Evolutionary conservation across 257 asterid species (phyloP), one percentile per base, ranked within the genome.

Genomic region (Plantago elongata): DNA sequence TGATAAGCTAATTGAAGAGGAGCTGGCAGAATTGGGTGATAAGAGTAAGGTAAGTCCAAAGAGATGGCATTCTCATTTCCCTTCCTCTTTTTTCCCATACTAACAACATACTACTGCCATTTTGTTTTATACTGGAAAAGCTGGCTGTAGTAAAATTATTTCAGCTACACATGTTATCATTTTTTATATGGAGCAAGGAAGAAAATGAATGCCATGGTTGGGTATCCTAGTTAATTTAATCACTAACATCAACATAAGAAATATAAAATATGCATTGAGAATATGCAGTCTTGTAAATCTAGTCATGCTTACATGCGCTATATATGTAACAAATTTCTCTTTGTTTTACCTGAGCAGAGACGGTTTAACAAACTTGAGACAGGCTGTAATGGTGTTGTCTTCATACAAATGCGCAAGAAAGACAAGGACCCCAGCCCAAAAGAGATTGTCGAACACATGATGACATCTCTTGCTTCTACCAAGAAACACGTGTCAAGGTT

Each of bases 311-410:
- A 9, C 49, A n/a, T 30, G 52, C 62, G 30, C 59, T 60, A 38
- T 68, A 10, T 60, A 8, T 30, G 34, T 66, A 22, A 63, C 37
- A 29, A 9, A 49, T 40, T 56, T 37, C 13, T 68, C 47, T 66
- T 60, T 54, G 11, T 18, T 69, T 68, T 54, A 13, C 27, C 11
- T 67, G 38, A 70, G 68, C 89, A 87, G 96, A 83, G 97, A 79
- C 90, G 87, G 60, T 93, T 93, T 67, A 75, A 68, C 74, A 81
- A 78, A 68, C 96, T 93, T 3, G 99, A 85, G 68, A 76, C 97
- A 1, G 97, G 97, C 40, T 89, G 97, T 76, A 93, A 93, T 59
- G 99, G 97, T 64, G 96, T 93, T 63, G 66, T 78, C 62, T 87
- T 93, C 69, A 72, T 93, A 72, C 99, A 85, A 81, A 87, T 93